Percentiles rank a stretch among this genome's conserved stretches.
phyloP scores from a whole-genome alignment of 257 asterid genomes.

The Forsythia suspensa region DNA sequence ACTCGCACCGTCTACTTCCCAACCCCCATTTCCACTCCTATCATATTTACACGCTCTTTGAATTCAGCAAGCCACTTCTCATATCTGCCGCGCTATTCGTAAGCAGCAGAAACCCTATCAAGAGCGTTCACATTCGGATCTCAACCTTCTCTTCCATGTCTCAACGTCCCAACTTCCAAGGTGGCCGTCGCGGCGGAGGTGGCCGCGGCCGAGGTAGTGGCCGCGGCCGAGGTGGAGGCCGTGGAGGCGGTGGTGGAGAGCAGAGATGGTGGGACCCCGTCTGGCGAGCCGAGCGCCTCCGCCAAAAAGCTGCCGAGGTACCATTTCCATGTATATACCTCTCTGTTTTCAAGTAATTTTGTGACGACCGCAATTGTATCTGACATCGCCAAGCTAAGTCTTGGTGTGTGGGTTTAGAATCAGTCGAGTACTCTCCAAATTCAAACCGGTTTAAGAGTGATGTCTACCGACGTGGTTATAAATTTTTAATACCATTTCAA shows the following conservation, averaged over 20 bases:
- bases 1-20: not conserved
- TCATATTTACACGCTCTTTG: not conserved
- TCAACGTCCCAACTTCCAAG: constrained; percentile 74
- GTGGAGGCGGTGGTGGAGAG: constrained; percentile 67
- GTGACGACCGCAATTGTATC: no score
- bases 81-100: not conserved
- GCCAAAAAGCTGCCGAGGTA: constrained; percentile 82
- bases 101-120: not conserved
- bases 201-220: constrained; percentile 46
- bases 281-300: constrained; percentile 93
- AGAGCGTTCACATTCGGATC: constrained; percentile 24
- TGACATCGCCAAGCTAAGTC: no score
- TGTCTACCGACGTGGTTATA: not conserved
- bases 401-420: not conserved
- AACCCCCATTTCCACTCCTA: not conserved
- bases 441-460: not conserved
- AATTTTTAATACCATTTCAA: constrained; percentile 12
- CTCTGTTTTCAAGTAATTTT: not conserved
- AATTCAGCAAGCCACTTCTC: not conserved
- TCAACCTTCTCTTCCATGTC: constrained; percentile 55
- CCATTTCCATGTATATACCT: constrained; percentile 3
- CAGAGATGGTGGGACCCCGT: constrained; percentile 99
- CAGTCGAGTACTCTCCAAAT: not conserved
- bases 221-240: constrained; percentile 45
- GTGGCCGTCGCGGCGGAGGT: constrained; percentile 65